Base-by-base conservation (phyloP, 257 asterid species). In the Solanum lignicaule region DNA sequence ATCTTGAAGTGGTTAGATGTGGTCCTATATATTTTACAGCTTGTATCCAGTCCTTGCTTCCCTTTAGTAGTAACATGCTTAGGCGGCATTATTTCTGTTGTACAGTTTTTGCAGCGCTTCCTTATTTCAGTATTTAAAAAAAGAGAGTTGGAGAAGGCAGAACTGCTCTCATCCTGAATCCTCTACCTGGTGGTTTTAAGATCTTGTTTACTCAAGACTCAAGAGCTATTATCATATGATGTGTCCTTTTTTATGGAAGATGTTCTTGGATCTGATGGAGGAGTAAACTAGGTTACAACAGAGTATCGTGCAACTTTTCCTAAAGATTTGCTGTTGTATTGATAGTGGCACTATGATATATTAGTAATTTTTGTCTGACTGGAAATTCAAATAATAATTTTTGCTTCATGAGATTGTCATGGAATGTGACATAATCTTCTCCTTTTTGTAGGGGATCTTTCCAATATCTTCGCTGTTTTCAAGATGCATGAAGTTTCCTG, bases 401-500 rank as follows among this genome's bases (percentile, higher is more conserved):
- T 82, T 82, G 18, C 69, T 48, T 48, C 85, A 48, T 46, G 85
- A 46, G 65, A 82, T 48, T 76, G 7, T 21, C 52, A 21, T 74
- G 83, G 83, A 48, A 85, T 69, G 68, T 69, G 83, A 41, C 69
- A 9, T 12, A 32, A 73, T 43, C 31, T 55, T 73, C 79, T 60
- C 83, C 83, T 41, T 79, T 92, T 87, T 90, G 89, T 96, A 97
- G 99, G 99, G 98, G 60, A 93, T 93, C 87, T 95, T 93, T 83
- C 99, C 99, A 68, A 90, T 97, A 90, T 90, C 94, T 89, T 86
- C 87, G 23, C 84, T 95, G 90, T 92, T 97, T 91, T 92, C 98
- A 16, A 86, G 96, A 89, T 91, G 96, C 95, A 87, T 97, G 92
- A 97, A 92, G 91, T 95, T 97, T 88, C 94, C 96, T 48, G 89